A percentile compares a stretch with the other conserved stretches of the same genome.
Evolutionary conservation across 192 early-diverging fungal genomes (phyloP).

Genomic region (Phlyctochytrium bullatum): DNA sequence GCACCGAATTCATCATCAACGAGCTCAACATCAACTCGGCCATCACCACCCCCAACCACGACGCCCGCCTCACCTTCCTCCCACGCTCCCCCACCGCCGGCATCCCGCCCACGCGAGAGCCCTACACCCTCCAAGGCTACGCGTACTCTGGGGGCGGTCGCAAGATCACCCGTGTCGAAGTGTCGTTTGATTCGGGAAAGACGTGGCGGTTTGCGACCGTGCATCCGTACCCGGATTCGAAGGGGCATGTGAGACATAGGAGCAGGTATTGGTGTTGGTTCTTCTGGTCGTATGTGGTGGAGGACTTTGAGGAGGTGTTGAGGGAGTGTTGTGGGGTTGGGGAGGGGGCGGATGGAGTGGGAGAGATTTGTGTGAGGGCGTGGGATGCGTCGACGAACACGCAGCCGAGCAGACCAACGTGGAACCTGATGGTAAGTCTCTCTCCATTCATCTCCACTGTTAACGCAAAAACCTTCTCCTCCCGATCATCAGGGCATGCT

Average conservation of each 20-base stretch:
- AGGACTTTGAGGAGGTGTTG: constrained; percentile 29
- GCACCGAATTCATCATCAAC: constrained; percentile 63
- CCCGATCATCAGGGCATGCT: constrained; percentile 58
- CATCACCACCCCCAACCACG: constrained; percentile 64
- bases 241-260: constrained; percentile 15
- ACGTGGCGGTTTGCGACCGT: constrained; percentile 67
- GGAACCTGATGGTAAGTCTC: constrained; percentile 57
- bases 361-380: constrained; percentile 56
- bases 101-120: no score
- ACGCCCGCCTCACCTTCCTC: constrained; percentile 38
- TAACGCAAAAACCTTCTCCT: no score
- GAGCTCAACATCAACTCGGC: constrained; percentile 81
- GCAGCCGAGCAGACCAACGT: constrained; percentile 56
- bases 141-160: constrained; percentile 76
- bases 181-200: constrained; percentile 71
- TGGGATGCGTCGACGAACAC: constrained; percentile 63
- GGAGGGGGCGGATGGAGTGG: no score
- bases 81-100: background rate
- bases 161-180: constrained; percentile 73
- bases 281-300: constrained; percentile 51
- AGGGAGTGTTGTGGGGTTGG: no score
- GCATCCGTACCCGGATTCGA: constrained; percentile 31
- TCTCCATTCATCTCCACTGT: no score
- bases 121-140: constrained; percentile 65
- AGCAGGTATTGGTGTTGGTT: constrained; percentile 62